Conservation (phyloP, 257 asterid species). For the Ligustrum vulgare region DNA sequence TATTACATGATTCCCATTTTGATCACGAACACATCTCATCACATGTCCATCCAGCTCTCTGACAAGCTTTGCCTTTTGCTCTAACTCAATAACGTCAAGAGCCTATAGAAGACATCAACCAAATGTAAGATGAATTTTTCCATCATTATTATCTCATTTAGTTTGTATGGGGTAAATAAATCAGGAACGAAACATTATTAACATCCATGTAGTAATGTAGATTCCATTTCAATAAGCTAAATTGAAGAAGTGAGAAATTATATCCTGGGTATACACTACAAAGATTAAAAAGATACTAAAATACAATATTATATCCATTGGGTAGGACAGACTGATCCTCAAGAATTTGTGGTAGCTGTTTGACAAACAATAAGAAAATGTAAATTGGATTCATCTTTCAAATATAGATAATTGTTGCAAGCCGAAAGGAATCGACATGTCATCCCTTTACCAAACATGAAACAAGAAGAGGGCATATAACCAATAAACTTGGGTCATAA, state of each 20-base stretch:
- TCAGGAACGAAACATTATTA: not conserved
- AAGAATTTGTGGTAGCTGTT: not conserved
- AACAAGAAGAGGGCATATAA: not conserved
- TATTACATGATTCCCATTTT: slow-evolving; percentile 67
- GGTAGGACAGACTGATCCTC: not conserved
- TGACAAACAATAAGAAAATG: not conserved
- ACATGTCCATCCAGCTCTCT: slow-evolving; percentile 59
- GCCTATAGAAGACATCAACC: slow-evolving; percentile 37
- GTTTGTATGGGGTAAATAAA: not conserved
- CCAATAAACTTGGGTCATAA: not conserved
- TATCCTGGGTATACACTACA: not conserved
- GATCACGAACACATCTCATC: slow-evolving; percentile 55
- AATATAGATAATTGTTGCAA: not conserved
- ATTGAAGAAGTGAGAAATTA: not conserved
- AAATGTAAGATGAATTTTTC: slow-evolving; percentile 11
- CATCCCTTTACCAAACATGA: not conserved
- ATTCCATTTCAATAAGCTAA: not conserved
- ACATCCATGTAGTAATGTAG: not conserved
- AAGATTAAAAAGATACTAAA: not conserved
- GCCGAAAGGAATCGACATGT: not conserved
- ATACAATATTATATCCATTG: not conserved
- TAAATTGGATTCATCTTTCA: not conserved
- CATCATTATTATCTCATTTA: not conserved
- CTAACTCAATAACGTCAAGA: slow-evolving; percentile 53
- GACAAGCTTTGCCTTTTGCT: slow-evolving; percentile 47